phyloP scores from a whole-genome alignment of 2,329 filamentous ascomycete species.

The Amauroascus verrucosus region DNA sequence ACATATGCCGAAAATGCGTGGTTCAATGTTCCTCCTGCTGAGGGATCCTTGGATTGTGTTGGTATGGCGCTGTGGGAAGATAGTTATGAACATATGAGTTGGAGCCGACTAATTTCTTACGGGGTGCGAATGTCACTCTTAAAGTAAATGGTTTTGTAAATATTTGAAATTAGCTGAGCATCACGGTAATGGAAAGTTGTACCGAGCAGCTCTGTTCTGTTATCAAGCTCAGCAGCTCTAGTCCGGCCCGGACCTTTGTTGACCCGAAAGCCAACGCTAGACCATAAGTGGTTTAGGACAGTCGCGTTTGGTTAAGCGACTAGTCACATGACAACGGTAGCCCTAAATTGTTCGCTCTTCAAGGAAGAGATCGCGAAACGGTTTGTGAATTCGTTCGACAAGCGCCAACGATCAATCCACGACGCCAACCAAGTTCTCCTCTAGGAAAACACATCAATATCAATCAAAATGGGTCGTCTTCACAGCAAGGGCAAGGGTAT shows the following conservation, averaged over 20 bases:
- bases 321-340: not conserved
- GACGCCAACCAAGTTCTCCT: constrained; percentile 7
- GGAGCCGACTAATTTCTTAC: not conserved
- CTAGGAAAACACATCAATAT: not conserved
- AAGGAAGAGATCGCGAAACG: not conserved
- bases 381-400: constrained; percentile 10
- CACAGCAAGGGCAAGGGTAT: constrained; percentile 99
- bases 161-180: too few relatives aligned
- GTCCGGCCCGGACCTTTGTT: not conserved
- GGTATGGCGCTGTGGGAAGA: constrained; percentile 37
- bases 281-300: not conserved
- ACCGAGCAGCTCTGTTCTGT: too few relatives aligned
- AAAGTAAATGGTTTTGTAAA: not conserved
- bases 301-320: not conserved
- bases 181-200: too few relatives aligned
- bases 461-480: constrained; percentile 72
- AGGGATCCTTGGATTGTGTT: constrained; percentile 39
- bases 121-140: too few relatives aligned
- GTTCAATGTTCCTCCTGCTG: constrained; percentile 39
- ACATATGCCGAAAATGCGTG: constrained; percentile 41
- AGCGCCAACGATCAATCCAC: constrained; percentile 10
- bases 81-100: not conserved
- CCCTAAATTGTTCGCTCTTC: constrained; percentile 3
- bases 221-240: too few relatives aligned
- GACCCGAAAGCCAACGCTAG: not conserved